Base-by-base conservation (phyloP, 2,329 filamentous ascomycete species). In the Nectriaceae sp. region DNA sequence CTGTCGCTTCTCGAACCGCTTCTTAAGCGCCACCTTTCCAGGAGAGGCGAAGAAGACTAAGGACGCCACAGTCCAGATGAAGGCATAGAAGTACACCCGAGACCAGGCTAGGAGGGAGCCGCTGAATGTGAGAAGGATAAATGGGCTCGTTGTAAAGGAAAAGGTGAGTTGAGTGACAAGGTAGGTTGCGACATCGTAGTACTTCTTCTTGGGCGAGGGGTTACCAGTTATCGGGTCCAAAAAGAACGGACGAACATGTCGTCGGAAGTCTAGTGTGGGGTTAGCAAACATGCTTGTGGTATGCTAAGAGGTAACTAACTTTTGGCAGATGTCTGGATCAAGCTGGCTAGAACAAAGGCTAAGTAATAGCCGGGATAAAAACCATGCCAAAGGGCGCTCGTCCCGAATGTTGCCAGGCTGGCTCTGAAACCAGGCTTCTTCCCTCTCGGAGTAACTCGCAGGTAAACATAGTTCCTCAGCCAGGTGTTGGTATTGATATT, bases 401-500 rank as follows among this genome's bases (percentile, higher is more conserved):
- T 97, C 5, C 85, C 82, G 67, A 99, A 99, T 0, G 94, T 99
- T 26, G 91, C 90, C 75, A 99, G 75, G 63, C 89, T 97, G 42
- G 94, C 94, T 50, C 92, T 82, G 75, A 99, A 99, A 1, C 94
- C 94, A 10, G 94, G 94, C 70, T 97, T 99, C 77, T 91, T 94
- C 45, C 94, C 94, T 60, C 89, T 88, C 0, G 94, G 94, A 0
- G 94, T 99, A 3, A 99, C 94, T 20, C 94, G 86, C 40, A 99
- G 79, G 66, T 97, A 99, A 59, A 99, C 80, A 65, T 97, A 99
- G 70, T 97, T 96, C 40, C 92, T 84, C 52, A 99, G 75, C 94
- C 94, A 99, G 63, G 90, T 84, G 69, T 97, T 99, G 11, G 94
- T 99, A 71, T 97, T 97, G 75, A 97, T 96, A 70, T 99, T 99